Evolutionary conservation across 306 rosid species (phyloP).

Genomic region (Macrotyloma uniflorum): DNA sequence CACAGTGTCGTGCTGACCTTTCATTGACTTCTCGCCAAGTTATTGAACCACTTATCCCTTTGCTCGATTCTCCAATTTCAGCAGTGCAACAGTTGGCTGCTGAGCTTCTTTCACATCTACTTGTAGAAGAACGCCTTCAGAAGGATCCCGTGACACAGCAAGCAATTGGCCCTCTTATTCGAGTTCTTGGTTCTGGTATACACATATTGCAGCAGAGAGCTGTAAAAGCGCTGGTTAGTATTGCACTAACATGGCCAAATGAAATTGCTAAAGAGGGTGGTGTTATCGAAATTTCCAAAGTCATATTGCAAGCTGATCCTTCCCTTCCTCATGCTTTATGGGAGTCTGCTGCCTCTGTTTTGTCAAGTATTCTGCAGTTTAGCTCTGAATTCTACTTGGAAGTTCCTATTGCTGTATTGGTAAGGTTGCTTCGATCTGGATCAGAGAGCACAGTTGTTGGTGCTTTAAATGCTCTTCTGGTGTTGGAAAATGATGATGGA

Average conservation of each 20-base stretch:
- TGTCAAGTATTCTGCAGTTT: conserved; percentile 91
- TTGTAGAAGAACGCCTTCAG: conserved; percentile 85
- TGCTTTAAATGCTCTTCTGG: conserved; percentile 96
- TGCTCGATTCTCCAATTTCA: conserved; percentile 86
- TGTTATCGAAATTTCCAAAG: conserved; percentile 87
- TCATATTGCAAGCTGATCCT: conserved; percentile 92
- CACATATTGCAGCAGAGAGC: conserved; percentile 98
- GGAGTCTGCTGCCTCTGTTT: conserved; percentile 98
- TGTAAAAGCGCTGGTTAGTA: conserved; percentile 93
- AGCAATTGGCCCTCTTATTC: conserved; percentile 86
- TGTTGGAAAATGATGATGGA: conserved; percentile 94
- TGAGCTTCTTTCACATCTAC: conserved; percentile 94
- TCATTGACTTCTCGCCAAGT: conserved; percentile 82
- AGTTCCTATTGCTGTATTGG: conserved; percentile 97
- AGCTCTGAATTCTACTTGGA: conserved; percentile 98
- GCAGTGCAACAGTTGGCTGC: conserved; percentile 98
- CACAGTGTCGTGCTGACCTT: conserved; percentile 93
- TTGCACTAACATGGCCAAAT: conserved; percentile 94
- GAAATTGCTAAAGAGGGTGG: conserved; percentile 99
- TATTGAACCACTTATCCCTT: conserved; percentile 87
- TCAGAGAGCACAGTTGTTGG: conserved; percentile 82
- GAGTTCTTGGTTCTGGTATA: conserved; percentile 86
- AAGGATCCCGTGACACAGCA: conserved; percentile 89
- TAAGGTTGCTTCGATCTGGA: conserved; percentile 93
- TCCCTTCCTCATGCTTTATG: conserved; percentile 95